Evolutionary conservation across 106 monocot genomes (phyloP), one percentile per base, ranked within the genome.

Genomic region (Allium cepa): DNA sequence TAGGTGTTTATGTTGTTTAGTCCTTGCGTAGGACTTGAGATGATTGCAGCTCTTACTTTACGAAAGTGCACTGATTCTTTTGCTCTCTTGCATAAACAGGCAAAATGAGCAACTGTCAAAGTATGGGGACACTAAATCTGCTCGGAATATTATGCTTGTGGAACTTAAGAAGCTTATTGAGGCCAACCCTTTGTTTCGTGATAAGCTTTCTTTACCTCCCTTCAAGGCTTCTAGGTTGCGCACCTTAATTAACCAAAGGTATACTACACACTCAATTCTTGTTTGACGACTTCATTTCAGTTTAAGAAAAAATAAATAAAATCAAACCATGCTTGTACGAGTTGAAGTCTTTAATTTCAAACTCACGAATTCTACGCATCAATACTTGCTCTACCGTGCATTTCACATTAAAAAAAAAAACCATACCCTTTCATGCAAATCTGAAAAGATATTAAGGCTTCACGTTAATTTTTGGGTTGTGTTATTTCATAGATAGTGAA

Each of bases 161-260:
- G 91, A 92, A 72, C 82, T 92, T 55, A 92, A 92, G 56, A 91
- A 96, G 66, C 84, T 91, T 9, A 88, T 96, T 63, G 91, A 96
- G 73, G 91, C 91, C 13, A 92, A 92, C 60, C 95, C 91, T 16
- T 63, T 86, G 49, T 96, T 91, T 55, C 88, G 95, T 50, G 91
- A 92, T 56, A 91, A 95, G 73, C 81, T 95, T 11, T 53, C 79
- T 12, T 83, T 97, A 75, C 96, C 97, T 60, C 78, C 78, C 17
- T 97, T 97, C 69, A 97, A 89, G 81, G 80, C 88, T 73, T 97
- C 97, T 59, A 72, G 97, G 53, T 50, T 97, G 47, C 86, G 97
- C 45, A 97, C 92, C 46, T 77, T 97, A 70, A 97, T 97, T 56
- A 97, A 97, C 76, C 97, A 97, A 81, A 97, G 97, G 96, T 92